Conservation (phyloP, 805 yeast species). For the Saccharomycopsis sp. region DNA sequence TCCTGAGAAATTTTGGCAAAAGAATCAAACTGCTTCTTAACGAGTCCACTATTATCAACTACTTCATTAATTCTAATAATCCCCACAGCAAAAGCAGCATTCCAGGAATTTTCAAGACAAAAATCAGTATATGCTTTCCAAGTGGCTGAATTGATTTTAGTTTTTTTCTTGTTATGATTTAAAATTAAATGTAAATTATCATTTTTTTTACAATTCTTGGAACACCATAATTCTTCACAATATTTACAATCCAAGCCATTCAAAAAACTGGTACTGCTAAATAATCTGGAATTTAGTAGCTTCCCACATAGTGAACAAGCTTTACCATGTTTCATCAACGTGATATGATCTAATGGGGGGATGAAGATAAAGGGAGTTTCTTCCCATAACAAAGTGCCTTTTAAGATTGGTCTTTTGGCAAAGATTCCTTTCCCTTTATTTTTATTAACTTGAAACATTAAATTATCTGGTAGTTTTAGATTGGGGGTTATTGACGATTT, state of each 20-base stretch:
- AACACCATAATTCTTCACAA: conserved; percentile 66
- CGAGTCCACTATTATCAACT: conserved; percentile 31
- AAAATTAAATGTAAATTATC: conserved; percentile 44
- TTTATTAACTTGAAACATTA: conserved; percentile 39
- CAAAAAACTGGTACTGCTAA: conserved; percentile 19
- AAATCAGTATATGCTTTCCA: conserved; percentile 50
- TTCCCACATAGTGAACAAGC: conserved; percentile 70
- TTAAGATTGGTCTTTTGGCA: conserved; percentile 35
- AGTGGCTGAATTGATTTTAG: conserved; percentile 31
- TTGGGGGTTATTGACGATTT: conserved; percentile 39
- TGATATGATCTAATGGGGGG: conserved; percentile 58
- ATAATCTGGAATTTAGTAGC: conserved; percentile 28
- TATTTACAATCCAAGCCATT: conserved; percentile 54
- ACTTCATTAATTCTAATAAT: conserved; percentile 38
- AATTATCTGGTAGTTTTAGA: conserved; percentile 26
- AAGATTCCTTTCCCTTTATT: conserved; percentile 53
- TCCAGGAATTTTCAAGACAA: conserved; percentile 57
- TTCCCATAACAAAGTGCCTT: conserved; percentile 48
- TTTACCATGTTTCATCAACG: conserved; percentile 46
- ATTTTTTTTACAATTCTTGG: conserved; percentile 43
- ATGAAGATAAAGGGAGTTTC: conserved; percentile 53
- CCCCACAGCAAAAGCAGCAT: conserved; percentile 57
- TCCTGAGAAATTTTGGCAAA: conserved; percentile 67
- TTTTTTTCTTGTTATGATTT: conserved; percentile 39
- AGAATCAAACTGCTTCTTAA: conserved; percentile 40